Evolutionary conservation across 805 yeast species (phyloP), one percentile per base, ranked within the genome.

Genomic region (Millerago galiae): DNA sequence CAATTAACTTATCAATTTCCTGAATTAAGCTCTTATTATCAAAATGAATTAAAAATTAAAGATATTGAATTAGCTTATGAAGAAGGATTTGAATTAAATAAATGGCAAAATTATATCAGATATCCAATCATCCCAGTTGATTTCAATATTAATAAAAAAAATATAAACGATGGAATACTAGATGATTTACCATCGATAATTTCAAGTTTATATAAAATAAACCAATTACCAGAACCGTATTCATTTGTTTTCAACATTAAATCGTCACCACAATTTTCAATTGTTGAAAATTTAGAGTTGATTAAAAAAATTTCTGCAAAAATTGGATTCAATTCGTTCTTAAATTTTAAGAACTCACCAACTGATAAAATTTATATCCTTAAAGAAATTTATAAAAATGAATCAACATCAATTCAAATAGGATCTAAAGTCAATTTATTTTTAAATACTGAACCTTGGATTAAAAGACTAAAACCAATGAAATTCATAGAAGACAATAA

Each of bases 91-190:
- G 17, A 10, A 6, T 28, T 39, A 8, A 51, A 51, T 38, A 38
- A 30, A 11, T 51, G 55, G 55, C 24, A 38, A 12, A 44, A 47
- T 25, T 45, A 47, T 32, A 47, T 51, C 32, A 38, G 27, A n/a
- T 51, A 49, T 28, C 40, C 39, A 10, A 33, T 49, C 15, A 14
- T 4, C 13, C n/a, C 28, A 26, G 4, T 15, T 14, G 10, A 12
- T 4, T 11, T 4, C 10, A 15, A 35, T 6, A 5, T 14, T 15
- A 13, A 13, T 3, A 12, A 17, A 6, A 14, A 12, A 16, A 26
- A 16, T n/a, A 24, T 24, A 35, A 16, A 28, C 7, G 8, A 14
- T 5, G 39, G 27, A 28, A 17, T 37, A 9, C 14, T 26, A 5
- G 39, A 37, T 7, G 10, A 28, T 11, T 14, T 30, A 6, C 15